Evolutionary conservation across 192 early-diverging fungal species (phyloP).

Genomic region (Coemansia sp.): DNA sequence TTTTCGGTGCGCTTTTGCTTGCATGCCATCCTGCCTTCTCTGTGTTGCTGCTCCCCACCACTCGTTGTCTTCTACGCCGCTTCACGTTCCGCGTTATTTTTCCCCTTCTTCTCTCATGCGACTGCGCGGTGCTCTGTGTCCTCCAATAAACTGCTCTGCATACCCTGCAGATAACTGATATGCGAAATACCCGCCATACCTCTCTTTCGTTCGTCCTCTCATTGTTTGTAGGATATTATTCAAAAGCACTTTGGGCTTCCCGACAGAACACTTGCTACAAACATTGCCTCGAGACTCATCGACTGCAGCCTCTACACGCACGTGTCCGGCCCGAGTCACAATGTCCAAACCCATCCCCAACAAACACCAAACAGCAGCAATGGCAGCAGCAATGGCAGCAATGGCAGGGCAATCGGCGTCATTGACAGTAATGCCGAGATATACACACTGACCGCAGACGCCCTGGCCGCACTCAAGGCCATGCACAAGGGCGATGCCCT

Average conservation of each 20-base stretch:
- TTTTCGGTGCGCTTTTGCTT: no score
- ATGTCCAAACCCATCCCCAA: not conserved
- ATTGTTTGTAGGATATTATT: conserved; percentile 44
- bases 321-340: conserved; percentile 34
- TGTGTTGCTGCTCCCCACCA: no score
- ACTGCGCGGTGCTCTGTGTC: no score
- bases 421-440: conserved; percentile 48
- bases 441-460: conserved; percentile 44
- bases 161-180: no score
- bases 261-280: conserved; percentile 41
- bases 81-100: no score
- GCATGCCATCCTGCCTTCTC: no score
- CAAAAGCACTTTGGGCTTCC: conserved; percentile 45
- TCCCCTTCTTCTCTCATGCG: no score
- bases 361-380: not conserved
- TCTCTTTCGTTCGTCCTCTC: no score
- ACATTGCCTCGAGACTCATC: conserved; percentile 41
- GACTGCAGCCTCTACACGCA: conserved; percentile 51
- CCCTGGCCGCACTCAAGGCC: conserved; percentile 15
- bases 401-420: conserved; percentile 2
- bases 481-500: conserved; percentile 30
- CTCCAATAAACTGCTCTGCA: no score
- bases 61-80: no score
- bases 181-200: no score
- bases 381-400: not conserved